Percentiles rank a stretch among this genome's conserved stretches.
Conservation (phyloP, 2,329 filamentous ascomycete genomes). For the Trichoderma sp. region DNA sequence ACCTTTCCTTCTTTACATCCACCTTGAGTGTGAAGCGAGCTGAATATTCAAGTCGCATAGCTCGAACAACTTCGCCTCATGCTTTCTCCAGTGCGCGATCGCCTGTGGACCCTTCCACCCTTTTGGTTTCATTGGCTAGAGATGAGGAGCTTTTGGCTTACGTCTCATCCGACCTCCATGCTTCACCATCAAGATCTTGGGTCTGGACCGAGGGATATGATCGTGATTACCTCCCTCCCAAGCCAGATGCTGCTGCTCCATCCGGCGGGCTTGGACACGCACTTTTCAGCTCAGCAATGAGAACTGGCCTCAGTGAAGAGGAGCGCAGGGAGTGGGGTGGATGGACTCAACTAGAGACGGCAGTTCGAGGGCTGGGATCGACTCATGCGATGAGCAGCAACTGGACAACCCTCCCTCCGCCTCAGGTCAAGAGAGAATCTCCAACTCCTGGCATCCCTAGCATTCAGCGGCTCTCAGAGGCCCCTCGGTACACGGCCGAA, state of each 20-base stretch:
- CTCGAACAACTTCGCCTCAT: conserved; percentile 33
- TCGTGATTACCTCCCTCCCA: conserved; percentile 41
- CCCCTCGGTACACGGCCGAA: conserved; percentile 33
- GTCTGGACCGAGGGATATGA: conserved; percentile 65
- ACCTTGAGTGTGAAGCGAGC: conserved; percentile 57
- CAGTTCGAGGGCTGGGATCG: conserved; percentile 34
- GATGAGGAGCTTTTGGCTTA: conserved; percentile 91
- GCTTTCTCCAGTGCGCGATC: conserved; percentile 33
- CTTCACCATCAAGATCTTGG: conserved; percentile 74
- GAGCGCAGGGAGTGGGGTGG: conserved; percentile 71
- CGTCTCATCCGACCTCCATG: conserved; percentile 82
- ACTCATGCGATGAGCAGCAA: conserved; percentile 22
- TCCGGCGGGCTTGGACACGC: conserved; percentile 35
- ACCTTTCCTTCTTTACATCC: conserved; percentile 77
- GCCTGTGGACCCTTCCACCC: conserved; percentile 33
- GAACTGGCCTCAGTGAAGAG: conserved; percentile 53
- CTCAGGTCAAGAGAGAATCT: conserved; percentile 38
- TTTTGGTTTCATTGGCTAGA: conserved; percentile 39
- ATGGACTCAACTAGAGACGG: conserved; percentile 70
- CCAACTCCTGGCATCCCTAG: conserved; percentile 27
- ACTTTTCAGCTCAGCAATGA: conserved; percentile 46
- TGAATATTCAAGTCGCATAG: conserved; percentile 44
- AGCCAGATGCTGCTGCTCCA: conserved; percentile 21
- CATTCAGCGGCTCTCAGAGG: conserved; percentile 32
- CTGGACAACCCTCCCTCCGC: conserved; percentile 35